phyloP scores from a whole-genome alignment of 495 filamentous ascomycete species.

The Penicillium alfredii region DNA sequence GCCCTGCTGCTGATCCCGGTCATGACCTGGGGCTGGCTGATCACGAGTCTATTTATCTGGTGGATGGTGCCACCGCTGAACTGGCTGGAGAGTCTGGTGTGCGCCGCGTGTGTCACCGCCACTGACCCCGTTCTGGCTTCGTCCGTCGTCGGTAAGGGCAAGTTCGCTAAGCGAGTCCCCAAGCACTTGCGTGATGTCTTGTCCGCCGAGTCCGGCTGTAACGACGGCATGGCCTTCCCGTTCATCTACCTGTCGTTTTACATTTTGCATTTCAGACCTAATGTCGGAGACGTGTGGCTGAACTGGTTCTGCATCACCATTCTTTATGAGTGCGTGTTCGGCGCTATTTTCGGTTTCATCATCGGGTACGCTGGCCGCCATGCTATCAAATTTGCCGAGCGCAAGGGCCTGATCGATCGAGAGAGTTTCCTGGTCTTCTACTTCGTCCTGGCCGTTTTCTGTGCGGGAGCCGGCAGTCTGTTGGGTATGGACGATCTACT shows the following conservation, averaged over 20 bases:
- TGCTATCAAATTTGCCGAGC: constrained; percentile 84
- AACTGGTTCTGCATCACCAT: constrained; percentile 90
- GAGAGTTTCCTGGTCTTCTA: constrained; percentile 99
- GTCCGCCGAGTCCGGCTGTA: constrained; percentile 97
- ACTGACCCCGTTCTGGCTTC: constrained; percentile 97
- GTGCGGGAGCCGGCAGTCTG: constrained; percentile 87
- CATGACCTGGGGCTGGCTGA: constrained; percentile 96
- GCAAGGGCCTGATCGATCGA: constrained; percentile 80
- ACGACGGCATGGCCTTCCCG: constrained; percentile 99
- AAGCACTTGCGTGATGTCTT: constrained; percentile 94
- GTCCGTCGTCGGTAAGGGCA: constrained; percentile 97
- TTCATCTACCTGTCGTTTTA: constrained; percentile 94
- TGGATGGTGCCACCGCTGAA: constrained; percentile 78
- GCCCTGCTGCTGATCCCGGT: constrained; percentile 83
- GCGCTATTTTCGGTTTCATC: constrained; percentile 79
- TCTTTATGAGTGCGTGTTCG: constrained; percentile 94
- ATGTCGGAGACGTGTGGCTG: constrained; percentile 62
- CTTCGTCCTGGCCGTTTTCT: constrained; percentile 94
- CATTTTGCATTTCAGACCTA: constrained; percentile 69
- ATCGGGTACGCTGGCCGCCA: constrained; percentile 87
- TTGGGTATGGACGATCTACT: constrained; percentile 94
- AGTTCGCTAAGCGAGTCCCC: constrained; percentile 94
- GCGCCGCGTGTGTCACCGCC: constrained; percentile 92
- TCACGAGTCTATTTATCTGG: constrained; percentile 95
- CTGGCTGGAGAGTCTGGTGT: constrained; percentile 82